Percentiles rank a stretch among this genome's conserved stretches.
Evolutionary conservation across 805 yeast species (phyloP).

Genomic region (Candida hungchunana): DNA sequence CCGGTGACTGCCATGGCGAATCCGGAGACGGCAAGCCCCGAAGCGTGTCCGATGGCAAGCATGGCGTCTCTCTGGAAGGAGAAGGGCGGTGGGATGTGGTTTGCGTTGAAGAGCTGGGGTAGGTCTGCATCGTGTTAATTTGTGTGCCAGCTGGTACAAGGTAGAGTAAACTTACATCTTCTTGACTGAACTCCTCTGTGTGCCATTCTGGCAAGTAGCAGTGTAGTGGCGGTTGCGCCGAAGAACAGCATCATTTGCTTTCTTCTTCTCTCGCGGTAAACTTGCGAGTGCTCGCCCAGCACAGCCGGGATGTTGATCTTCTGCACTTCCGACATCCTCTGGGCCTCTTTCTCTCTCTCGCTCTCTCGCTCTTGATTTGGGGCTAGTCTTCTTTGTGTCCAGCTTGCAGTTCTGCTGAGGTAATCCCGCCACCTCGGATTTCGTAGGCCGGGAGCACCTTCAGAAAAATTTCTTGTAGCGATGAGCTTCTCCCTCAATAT

Average conservation of each 20-base stretch:
- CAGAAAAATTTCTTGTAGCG: not conserved
- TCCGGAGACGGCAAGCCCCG: slow-evolving; percentile 67
- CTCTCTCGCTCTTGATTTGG: too few relatives aligned
- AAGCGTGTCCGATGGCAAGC: slow-evolving; percentile 78
- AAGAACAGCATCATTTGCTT: slow-evolving; percentile 69
- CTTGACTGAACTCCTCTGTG: slow-evolving; percentile 69
- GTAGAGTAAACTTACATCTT: slow-evolving; percentile 30
- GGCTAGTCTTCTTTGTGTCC: too few relatives aligned
- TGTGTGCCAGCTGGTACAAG: too few relatives aligned
- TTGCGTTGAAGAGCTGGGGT: slow-evolving; percentile 78
- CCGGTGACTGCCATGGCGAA: slow-evolving; percentile 73
- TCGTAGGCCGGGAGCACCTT: not conserved
- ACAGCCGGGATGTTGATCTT: slow-evolving; percentile 12
- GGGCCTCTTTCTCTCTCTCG: too few relatives aligned
- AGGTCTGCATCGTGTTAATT: slow-evolving; percentile 34
- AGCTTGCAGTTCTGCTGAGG: too few relatives aligned
- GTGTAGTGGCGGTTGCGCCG: slow-evolving; percentile 67
- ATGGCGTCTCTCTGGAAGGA: slow-evolving; percentile 80
- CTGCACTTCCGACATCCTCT: too few relatives aligned
- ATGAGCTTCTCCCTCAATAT: not conserved
- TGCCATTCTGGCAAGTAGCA: slow-evolving; percentile 69
- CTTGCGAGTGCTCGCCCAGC: slow-evolving; percentile 13
- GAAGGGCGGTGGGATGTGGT: slow-evolving; percentile 81
- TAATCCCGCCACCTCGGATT: too few relatives aligned
- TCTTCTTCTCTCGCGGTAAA: slow-evolving; percentile 46